A percentile compares a stretch with the other conserved stretches of the same genome.
phyloP scores from a whole-genome alignment of 208 protist genomes.

The Trichomonas gallinae region DNA sequence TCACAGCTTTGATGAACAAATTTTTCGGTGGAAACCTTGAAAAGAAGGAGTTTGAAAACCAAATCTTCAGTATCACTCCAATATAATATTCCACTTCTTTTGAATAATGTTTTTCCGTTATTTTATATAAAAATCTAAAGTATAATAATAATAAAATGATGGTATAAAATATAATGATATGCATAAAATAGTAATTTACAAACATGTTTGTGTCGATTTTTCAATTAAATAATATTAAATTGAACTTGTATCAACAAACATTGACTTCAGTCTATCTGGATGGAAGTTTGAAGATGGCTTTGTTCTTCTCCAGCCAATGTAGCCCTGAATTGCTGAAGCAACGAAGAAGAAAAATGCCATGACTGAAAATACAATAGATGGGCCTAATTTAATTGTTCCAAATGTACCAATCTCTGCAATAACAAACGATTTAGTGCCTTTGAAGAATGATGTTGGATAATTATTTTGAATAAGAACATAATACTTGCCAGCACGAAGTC shows the following conservation, averaged over 20 bases:
- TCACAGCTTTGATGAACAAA: slow-evolving; percentile 25
- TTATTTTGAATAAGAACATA: not conserved
- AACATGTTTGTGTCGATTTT: not conserved
- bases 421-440: not conserved
- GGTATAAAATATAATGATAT: not conserved
- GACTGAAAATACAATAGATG: not conserved
- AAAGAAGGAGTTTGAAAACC: not conserved
- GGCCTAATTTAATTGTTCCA: not conserved
- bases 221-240: not conserved
- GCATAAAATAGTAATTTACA: not conserved
- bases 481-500: not conserved
- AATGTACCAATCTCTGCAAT: not conserved
- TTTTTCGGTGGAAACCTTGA: not conserved
- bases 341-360: not conserved
- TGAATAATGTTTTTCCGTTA: too few relatives aligned
- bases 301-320: not conserved
- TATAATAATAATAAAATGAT: too few relatives aligned
- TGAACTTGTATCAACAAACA: not conserved
- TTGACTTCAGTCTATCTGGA: not conserved
- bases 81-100: too few relatives aligned
- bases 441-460: not conserved
- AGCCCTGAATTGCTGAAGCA: not conserved
- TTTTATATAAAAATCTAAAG: too few relatives aligned
- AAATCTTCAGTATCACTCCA: not conserved
- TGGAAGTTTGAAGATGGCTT: slow-evolving; percentile 4